phyloP scores from a whole-genome alignment of 164 flowering plant genomes.

The Amborella trichopoda region DNA sequence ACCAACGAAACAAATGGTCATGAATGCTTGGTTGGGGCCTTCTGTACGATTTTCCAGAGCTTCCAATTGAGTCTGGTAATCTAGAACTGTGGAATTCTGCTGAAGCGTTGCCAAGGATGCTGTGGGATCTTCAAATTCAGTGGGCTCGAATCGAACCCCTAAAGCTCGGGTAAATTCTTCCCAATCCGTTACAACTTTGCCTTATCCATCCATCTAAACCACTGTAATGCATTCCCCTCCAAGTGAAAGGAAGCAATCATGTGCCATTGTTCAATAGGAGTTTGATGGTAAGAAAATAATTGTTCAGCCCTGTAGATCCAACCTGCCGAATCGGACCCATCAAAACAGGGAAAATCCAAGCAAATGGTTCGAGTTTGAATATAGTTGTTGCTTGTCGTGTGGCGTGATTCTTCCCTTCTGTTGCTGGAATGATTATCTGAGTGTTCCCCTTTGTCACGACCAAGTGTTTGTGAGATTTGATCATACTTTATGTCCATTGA shows the following conservation, averaged over 20 bases:
- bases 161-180: neutral
- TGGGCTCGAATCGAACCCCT: neutral
- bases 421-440: neutral
- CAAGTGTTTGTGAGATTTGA: neutral
- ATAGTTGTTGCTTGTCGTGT: neutral
- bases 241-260: conserved; percentile 2
- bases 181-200: neutral
- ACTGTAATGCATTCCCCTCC: neutral
- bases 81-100: neutral
- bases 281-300: neutral
- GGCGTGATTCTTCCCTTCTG: neutral
- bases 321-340: neutral
- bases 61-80: conserved; percentile 2
- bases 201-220: conserved; percentile 2
- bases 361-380: conserved; percentile 2
- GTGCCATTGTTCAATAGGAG: neutral
- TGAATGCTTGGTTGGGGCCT: neutral
- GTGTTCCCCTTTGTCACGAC: neutral
- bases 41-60: neutral
- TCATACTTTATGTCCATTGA: neutral
- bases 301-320: neutral
- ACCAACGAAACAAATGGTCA: neutral
- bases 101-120: neutral
- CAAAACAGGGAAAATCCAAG: conserved; percentile 2
- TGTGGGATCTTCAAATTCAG: neutral